These are phyloP conservation scores for Phoma herbarum DNA, from an alignment of 2,329 filamentous ascomycete species.

Conservation along the genomic window DNA sequence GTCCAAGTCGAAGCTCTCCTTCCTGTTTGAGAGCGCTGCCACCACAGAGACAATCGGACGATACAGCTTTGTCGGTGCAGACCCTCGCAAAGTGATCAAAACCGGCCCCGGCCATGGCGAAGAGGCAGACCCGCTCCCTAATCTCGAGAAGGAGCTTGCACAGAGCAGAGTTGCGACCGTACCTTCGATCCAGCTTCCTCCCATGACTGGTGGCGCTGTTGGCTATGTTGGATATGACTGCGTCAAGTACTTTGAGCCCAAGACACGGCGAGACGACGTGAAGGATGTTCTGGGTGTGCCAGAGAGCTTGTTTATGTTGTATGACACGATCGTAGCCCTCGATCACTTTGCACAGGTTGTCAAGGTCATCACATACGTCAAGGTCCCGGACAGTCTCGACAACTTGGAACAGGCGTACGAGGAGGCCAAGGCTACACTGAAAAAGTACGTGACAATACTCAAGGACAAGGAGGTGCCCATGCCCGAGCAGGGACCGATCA, in stretches of 20 bases:
- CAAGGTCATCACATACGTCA: constrained; percentile 91
- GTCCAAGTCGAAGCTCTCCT: constrained; percentile 78
- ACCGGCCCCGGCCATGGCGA: constrained; percentile 89
- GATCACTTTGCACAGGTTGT: constrained; percentile 94
- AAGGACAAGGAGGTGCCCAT: constrained; percentile 78
- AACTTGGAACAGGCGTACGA: constrained; percentile 75
- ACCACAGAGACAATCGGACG: constrained; percentile 90
- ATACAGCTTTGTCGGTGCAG: constrained; percentile 93
- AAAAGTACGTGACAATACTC: constrained; percentile 74
- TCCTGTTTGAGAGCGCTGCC: constrained; percentile 94
- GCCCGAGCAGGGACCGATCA: constrained; percentile 77
- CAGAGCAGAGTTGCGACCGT: constrained; percentile 82
- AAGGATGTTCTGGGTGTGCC: constrained; percentile 89
- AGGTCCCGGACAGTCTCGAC: constrained; percentile 64
- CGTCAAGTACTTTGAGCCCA: constrained; percentile 96
- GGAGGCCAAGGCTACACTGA: constrained; percentile 70
- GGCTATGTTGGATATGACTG: constrained; percentile 98
- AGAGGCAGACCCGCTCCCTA: constrained; percentile 82
- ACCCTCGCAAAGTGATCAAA: constrained; percentile 78
- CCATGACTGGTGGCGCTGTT: constrained; percentile 89
- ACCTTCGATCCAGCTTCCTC: constrained; percentile 82
- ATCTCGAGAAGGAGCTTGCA: constrained; percentile 81
- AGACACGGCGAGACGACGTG: constrained; percentile 85
- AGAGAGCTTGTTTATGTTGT: constrained; percentile 96
- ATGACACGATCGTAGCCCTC: constrained; percentile 91